Evolutionary conservation across 1,284 basidiomycete species (phyloP), one percentile per base, ranked within the genome.

Genomic region (Fomes fomentarius): DNA sequence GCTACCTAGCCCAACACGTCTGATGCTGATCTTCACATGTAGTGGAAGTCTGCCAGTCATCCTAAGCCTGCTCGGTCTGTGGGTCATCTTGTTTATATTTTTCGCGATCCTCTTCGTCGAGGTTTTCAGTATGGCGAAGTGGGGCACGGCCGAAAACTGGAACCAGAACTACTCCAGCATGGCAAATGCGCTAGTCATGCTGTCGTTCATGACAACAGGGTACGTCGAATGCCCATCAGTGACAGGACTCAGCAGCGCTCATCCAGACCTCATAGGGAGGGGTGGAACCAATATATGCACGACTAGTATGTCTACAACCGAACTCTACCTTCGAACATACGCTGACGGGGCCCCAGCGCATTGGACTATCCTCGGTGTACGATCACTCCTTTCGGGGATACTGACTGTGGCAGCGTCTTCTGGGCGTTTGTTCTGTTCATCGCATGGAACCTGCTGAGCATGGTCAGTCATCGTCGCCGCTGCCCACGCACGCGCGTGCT

Each of bases 221-320:
- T 90, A 68, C 56, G 79, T 71, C 34, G 15, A n/a, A n/a, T n/a
- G n/a, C n/a, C n/a, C n/a, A n/a, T n/a, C n/a, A n/a, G n/a, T n/a
- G n/a, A n/a, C n/a, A n/a, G n/a, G n/a, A n/a, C n/a, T n/a, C n/a
- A n/a, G 12, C 24, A 6, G 21, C 42, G 19, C 26, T n/a, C 15
- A 1, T 34, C 14, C 6, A 15, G 10, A 4, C 6, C 33, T 50
- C 52, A 15, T 60, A 94, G 92, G 7, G 94, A 96, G 70, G 92
- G 87, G 0, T 97, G 94, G 94, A 97, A 96, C 70, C 84, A 89
- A 60, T 95, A 89, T 70, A 97, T 96, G 95, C 94, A 97, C 68
- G 91, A 96, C 71, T 95, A 87, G 92, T 91, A 67, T 67, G 89
- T 74, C 11, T n/a, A n/a, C n/a, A n/a, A n/a, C 34, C 37, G 3